Evolutionary conservation across 768 basidiomycete genomes (phyloP), one percentile per base, ranked within the genome.

Genomic region (Mycena epipterygia): DNA sequence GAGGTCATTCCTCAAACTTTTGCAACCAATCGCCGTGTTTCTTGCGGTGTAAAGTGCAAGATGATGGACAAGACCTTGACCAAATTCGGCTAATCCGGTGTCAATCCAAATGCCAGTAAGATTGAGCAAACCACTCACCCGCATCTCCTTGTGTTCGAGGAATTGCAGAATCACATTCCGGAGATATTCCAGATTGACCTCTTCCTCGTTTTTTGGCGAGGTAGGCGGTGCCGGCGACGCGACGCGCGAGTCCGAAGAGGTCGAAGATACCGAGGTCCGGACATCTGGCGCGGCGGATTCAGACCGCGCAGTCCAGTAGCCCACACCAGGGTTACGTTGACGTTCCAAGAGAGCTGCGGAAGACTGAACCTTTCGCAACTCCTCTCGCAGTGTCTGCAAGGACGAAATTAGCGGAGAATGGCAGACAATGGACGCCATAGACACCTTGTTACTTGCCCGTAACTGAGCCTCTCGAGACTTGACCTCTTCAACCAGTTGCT

Each of bases 61-160:
- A 99, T 96, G 42, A 95, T 96, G 1, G 96, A 96, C 48, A 99
- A 79, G 3, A 99, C 97, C 63, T 93, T 89, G 30, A 99, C 90
- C 35, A 99, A 90, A 75, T 96, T 95, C 0, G 96, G 94, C 93
- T 96, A 67, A 27, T 39, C 30, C 69, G 37, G 19, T 56, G 56
- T 49, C 57, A 71, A 60, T 44, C 32, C 33, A 58, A 33, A 30
- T 16, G 25, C n/a, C 52, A n/a, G 2, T 46, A 17, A 30, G 46
- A 25, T 29, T 42, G n/a, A 23, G 9, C 60, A 39, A 30, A 48
- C 29, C 5, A 44, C 95, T 79, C 77, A 96, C 96, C 82, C 98
- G 88, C 96, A 98, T 98, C 80, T 99, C 96, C 79, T 97, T 96
- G 82, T 98, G 95, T 79, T 99, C 98, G 57, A 99, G 85, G 84